A percentile compares a stretch with the other conserved stretches of the same genome.
Evolutionary conservation across 2,329 filamentous ascomycete species (phyloP).

Genomic region (Byssoonygena ceratinophila): DNA sequence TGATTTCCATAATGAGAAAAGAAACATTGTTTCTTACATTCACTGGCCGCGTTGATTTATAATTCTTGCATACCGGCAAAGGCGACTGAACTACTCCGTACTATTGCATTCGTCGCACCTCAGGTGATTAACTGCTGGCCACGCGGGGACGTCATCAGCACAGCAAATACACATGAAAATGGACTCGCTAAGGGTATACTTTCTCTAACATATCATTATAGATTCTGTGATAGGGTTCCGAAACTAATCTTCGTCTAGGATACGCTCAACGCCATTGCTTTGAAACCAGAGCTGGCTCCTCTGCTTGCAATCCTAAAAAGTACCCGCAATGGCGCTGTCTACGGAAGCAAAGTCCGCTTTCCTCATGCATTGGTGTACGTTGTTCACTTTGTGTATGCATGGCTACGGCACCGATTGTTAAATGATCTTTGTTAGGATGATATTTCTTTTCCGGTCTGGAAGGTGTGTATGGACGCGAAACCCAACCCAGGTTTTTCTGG

Average conservation of each 20-base stretch:
- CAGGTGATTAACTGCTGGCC: too few species aligned
- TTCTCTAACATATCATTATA: neutral
- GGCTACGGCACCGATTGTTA: conserved; percentile 17
- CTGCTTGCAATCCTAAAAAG: conserved; percentile 78
- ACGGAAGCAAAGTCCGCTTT: conserved; percentile 95
- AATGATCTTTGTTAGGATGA: conserved; percentile 54
- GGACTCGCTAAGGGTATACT: conserved; percentile 6
- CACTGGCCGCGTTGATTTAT: neutral
- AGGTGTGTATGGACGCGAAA: conserved; percentile 45
- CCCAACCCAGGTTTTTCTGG: conserved; percentile 3
- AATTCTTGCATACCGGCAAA: neutral
- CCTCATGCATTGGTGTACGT: conserved; percentile 81
- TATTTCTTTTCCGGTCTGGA: conserved; percentile 88
- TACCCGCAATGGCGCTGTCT: conserved; percentile 91
- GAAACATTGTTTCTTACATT: neutral
- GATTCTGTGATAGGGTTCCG: neutral
- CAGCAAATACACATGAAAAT: neutral
- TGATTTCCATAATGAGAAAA: neutral
- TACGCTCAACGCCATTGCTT: conserved; percentile 61
- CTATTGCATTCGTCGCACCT: too few species aligned
- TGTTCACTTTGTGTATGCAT: neutral
- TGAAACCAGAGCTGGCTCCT: conserved; percentile 78
- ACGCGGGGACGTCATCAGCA: neutral
- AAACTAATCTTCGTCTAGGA: conserved; percentile 38
- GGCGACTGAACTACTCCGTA: neutral